Evolutionary conservation across 805 yeast species (phyloP).

Genomic region (Clavispora santaluciae): DNA sequence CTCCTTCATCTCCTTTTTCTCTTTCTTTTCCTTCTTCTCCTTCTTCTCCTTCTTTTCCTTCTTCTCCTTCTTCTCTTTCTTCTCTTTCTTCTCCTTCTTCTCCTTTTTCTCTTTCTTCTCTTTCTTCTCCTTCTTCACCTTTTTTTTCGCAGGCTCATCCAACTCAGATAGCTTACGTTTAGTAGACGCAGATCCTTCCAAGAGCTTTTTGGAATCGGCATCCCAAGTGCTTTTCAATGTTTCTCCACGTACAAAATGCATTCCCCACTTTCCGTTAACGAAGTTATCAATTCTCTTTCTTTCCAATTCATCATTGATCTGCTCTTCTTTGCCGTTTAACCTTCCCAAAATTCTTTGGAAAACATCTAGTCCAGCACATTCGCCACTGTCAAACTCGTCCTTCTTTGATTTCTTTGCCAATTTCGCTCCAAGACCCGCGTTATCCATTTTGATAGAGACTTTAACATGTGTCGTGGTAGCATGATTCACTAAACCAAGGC

Average conservation of each 20-base stretch:
- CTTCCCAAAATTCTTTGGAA: constrained; percentile 88
- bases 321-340: constrained; percentile 79
- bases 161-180: constrained; percentile 20
- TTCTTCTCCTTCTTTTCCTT: constrained; percentile 18
- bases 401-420: constrained; percentile 51
- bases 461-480: constrained; percentile 79
- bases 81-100: constrained; percentile 20
- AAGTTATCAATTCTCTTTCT: constrained; percentile 63
- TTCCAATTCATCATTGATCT: constrained; percentile 60
- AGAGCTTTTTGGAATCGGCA: constrained; percentile 35
- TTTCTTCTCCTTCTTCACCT: constrained; percentile 18
- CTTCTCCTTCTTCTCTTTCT: constrained; percentile 13
- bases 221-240: constrained; percentile 83
- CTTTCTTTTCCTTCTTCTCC: constrained; percentile 20
- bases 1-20: constrained; percentile 17
- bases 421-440: constrained; percentile 84
- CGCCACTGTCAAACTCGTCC: constrained; percentile 75
- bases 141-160: constrained; percentile 21
- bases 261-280: constrained; percentile 83
- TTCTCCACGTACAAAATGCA: constrained; percentile 82
- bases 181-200: constrained; percentile 10
- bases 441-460: constrained; percentile 77
- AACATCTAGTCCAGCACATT: constrained; percentile 86
- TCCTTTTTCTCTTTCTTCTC: constrained; percentile 29
- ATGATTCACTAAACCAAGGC: constrained; percentile 67